A percentile compares a stretch with the other conserved stretches of the same genome.
These are phyloP conservation scores for Amylostereum areolatum DNA, from an alignment of 1,284 basidiomycete species.

Conservation along the genomic window DNA sequence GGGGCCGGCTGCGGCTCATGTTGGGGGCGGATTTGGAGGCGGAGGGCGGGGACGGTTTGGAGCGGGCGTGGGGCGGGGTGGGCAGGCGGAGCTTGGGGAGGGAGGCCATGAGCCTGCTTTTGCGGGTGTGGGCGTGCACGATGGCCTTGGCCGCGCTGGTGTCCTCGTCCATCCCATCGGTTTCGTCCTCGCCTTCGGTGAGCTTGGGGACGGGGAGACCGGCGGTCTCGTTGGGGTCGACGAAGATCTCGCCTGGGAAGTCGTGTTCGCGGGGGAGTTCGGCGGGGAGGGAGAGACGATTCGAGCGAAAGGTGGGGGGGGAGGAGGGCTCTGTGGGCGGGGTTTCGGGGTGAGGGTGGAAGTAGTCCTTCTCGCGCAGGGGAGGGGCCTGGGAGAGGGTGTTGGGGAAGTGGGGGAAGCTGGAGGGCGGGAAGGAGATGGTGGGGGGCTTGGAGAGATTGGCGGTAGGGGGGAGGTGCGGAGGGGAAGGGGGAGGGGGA, in stretches of 20 bases:
- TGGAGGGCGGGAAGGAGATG: slow-evolving; percentile 1
- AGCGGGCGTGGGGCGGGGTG: not conserved
- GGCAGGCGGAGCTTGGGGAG: slow-evolving; percentile 3
- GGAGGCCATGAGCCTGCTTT: slow-evolving; percentile 2
- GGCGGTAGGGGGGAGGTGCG: slow-evolving; percentile 7
- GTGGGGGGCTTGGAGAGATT: slow-evolving; percentile 13
- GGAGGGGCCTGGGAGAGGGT: not conserved
- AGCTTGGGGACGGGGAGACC: slow-evolving; percentile 25
- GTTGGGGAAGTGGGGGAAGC: not conserved
- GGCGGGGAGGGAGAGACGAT: not conserved
- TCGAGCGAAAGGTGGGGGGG: not conserved
- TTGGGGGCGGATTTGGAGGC: not conserved
- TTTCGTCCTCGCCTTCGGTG: slow-evolving; percentile 13
- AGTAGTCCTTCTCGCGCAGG: slow-evolving; percentile 1
- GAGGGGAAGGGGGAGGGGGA: slow-evolving; percentile 6
- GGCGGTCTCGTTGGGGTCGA: slow-evolving; percentile 26
- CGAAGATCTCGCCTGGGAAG: slow-evolving; percentile 24
- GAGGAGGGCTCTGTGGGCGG: slow-evolving; percentile 2
- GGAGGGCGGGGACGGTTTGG: not conserved
- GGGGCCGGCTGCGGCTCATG: slow-evolving; percentile 3
- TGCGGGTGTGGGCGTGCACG: slow-evolving; percentile 9
- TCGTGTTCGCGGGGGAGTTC: slow-evolving; percentile 11
- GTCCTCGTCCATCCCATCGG: slow-evolving; percentile 7
- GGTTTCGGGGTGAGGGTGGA: slow-evolving; percentile 10
- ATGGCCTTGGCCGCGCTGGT: slow-evolving; percentile 14